These are phyloP conservation scores for Eucalyptus curtisii DNA, from an alignment of 345 rosid species.

Conservation along the genomic window DNA sequence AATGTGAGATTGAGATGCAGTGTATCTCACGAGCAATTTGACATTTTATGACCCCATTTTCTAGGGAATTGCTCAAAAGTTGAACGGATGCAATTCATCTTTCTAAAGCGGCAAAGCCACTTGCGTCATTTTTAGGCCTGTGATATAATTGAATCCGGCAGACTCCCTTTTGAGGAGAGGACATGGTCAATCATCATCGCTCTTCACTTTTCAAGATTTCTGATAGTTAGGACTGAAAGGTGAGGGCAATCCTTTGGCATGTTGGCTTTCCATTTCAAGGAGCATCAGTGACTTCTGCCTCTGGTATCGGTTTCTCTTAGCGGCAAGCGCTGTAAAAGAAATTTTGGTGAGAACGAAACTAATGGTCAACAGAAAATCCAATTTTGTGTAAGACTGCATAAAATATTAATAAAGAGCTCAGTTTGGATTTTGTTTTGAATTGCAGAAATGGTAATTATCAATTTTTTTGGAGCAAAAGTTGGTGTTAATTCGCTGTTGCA, in stretches of 20 bases:
- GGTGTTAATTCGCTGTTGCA: background rate
- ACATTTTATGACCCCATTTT: background rate
- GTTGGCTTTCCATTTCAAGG: constrained; percentile 37
- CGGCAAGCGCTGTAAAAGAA: constrained; percentile 19
- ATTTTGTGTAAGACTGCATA: background rate
- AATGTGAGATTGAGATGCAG: background rate
- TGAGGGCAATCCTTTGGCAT: constrained; percentile 27
- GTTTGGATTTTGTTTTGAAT: background rate
- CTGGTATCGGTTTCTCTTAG: constrained; percentile 35
- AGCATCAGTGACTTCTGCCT: constrained; percentile 38
- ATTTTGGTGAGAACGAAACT: background rate
- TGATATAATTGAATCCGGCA: background rate
- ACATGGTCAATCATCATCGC: background rate
- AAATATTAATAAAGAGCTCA: background rate
- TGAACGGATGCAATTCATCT: background rate
- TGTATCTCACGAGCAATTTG: background rate
- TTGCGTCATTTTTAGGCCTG: background rate
- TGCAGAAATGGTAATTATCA: background rate
- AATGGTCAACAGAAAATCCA: background rate
- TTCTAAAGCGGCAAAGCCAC: background rate
- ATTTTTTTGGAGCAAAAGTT: background rate
- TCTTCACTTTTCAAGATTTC: background rate
- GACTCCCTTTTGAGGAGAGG: background rate
- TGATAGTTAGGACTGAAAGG: constrained; percentile 2
- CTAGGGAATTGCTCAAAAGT: background rate